Conservation (phyloP, 108 stramenopile genomes). For the Cyclostephanos tholiformis region DNA sequence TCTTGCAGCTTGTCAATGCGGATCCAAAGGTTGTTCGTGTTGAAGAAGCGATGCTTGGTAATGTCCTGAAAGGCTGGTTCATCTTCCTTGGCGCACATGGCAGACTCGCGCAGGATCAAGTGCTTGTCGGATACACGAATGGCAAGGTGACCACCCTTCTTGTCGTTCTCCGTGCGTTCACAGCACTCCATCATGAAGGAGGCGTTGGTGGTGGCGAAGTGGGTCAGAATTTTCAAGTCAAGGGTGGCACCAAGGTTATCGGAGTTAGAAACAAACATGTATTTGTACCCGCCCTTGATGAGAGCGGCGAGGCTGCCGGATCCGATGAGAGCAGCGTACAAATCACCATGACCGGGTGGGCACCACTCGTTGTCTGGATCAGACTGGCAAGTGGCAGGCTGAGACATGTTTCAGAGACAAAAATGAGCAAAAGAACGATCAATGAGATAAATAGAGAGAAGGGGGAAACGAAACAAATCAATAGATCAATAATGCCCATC, state of each 20-base stretch:
- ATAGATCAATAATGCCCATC: neutral
- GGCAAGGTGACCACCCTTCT: constrained; percentile 99
- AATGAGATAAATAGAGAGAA: neutral
- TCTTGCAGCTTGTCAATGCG: constrained; percentile 95
- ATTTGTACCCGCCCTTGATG: constrained; percentile 94
- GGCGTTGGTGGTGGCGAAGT: constrained; percentile 88
- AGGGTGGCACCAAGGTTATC: constrained; percentile 99
- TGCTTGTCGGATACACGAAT: constrained; percentile 86
- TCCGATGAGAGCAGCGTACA: constrained; percentile 97
- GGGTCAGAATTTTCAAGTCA: constrained; percentile 92
- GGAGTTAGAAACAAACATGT: constrained; percentile 99
- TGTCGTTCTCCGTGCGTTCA: constrained; percentile 95
- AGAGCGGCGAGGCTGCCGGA: constrained; percentile 94
- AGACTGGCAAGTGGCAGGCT: constrained; percentile 81
- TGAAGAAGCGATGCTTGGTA: constrained; percentile 95
- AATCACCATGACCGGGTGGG: constrained; percentile 99
- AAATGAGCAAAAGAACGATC: neutral
- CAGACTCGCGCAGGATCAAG: constrained; percentile 96
- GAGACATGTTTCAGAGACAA: neutral
- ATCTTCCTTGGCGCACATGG: constrained; percentile 97
- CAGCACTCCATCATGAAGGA: constrained; percentile 99
- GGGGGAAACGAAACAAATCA: neutral
- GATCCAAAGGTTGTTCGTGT: constrained; percentile 99
- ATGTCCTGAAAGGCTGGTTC: constrained; percentile 96
- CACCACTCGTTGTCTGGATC: constrained; percentile 97